A percentile compares a stretch with the other conserved stretches of the same genome.
Conservation (phyloP, 75 land plant species). For the Chamaecyparis obtusa region DNA sequence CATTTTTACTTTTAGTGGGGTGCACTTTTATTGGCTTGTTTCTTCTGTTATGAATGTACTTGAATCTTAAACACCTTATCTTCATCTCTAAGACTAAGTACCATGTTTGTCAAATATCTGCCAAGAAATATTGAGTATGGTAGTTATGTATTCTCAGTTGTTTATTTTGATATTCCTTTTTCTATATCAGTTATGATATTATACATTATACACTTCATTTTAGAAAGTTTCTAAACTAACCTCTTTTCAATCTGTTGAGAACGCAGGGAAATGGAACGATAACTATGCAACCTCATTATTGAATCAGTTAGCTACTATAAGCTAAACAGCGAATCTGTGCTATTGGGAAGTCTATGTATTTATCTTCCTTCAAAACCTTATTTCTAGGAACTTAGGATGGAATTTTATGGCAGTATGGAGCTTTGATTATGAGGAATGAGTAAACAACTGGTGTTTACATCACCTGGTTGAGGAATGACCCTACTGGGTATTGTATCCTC, state of each 20-base stretch:
- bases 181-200: background rate
- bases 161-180: background rate
- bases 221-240: constrained; percentile 4
- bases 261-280: constrained; percentile 8
- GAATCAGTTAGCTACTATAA: background rate
- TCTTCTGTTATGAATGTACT: background rate
- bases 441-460: background rate
- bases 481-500: constrained; percentile 5
- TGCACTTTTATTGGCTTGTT: background rate
- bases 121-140: background rate
- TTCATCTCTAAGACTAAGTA: background rate
- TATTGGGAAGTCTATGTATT: background rate
- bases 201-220: background rate
- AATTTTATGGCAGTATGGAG: background rate
- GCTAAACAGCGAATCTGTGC: background rate
- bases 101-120: background rate
- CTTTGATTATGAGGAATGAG: background rate
- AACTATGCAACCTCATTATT: constrained; percentile 3
- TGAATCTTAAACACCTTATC: background rate
- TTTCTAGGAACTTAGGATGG: background rate
- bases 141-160: background rate
- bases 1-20: no score
- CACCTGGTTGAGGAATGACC: background rate
- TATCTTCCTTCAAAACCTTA: background rate
- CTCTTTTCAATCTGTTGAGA: background rate